Conservation (phyloP, 169 alveolate genomes). For the Plasmodium coatneyi region DNA sequence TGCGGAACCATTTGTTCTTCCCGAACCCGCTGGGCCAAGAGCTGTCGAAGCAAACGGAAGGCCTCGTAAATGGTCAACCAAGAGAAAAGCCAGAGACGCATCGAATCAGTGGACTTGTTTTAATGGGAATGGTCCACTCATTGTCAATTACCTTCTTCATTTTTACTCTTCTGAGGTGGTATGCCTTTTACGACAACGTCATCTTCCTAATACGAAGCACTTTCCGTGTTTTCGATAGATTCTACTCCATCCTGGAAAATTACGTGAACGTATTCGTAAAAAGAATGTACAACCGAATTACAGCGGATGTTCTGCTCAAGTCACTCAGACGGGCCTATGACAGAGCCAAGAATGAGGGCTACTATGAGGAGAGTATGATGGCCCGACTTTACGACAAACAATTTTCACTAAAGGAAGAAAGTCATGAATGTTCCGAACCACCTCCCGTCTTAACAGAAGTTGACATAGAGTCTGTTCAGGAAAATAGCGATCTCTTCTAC, state of each 20-base stretch:
- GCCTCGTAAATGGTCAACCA: neutral
- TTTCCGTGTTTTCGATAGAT: constrained; percentile 34
- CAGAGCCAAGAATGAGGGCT: constrained; percentile 13
- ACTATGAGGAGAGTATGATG: constrained; percentile 5
- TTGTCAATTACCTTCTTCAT: neutral
- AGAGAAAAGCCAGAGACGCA: constrained; percentile 6
- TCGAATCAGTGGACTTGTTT: neutral
- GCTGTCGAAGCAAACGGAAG: constrained; percentile 24
- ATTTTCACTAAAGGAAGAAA: neutral
- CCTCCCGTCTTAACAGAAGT: neutral
- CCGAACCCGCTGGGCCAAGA: constrained; percentile 29
- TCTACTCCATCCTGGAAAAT: constrained; percentile 13
- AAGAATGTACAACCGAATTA: neutral
- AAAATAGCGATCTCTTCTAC: neutral
- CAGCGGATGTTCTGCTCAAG: constrained; percentile 28
- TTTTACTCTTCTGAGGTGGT: neutral
- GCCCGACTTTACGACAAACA: constrained; percentile 7
- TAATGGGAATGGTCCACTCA: constrained; percentile 1
- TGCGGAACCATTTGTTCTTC: constrained; percentile 12
- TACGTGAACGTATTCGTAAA: constrained; percentile 5
- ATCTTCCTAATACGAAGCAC: constrained; percentile 2
- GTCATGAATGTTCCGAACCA: neutral
- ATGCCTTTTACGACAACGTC: constrained; percentile 29
- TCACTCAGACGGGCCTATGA: constrained; percentile 6
- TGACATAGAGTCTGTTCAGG: neutral